Base-by-base conservation (phyloP, 768 basidiomycete species). In the Rhodotorula sphaerocarpa region DNA sequence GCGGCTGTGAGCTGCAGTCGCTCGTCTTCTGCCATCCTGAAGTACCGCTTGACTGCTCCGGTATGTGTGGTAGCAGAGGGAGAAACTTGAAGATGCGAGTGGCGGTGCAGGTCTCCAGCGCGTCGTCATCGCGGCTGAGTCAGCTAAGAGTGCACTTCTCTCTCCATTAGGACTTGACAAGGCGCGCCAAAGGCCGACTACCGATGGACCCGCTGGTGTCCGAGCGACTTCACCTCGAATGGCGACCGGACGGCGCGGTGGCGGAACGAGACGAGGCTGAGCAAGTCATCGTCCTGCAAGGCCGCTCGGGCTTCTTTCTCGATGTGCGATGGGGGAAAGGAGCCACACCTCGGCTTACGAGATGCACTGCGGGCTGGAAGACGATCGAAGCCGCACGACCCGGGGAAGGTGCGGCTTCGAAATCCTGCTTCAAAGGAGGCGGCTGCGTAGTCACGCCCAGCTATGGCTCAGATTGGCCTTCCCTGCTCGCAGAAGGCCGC, bases 301-400 rank as follows among this genome's bases (percentile, higher is more conserved):
- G 65, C 1, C 45, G 59, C 0, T 43, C 48, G 5, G 51, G 57
- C 36, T 55, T 46, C 52, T 70, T 61, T 46, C 34, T 70, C 59
- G 69, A 70, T 33, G 42, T 70, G 10, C 62, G 69, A 11, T 28
- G 12, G 7, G 7, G 25, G 58, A 52, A 9, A 21, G 23, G 16
- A 14, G 7, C 14, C 7, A 3, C 20, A 18, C 18, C 10, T 36
- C n/a, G 4, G 3, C 7, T n/a, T 20, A 23, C 66, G 14, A 46
- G 28, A 18, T 70, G 69, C 9, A 64, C 63, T 27, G 65, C 65
- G 5, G 69, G 69, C 12, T 50, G 44, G 33, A 70, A 61, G 42
- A 45, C 21, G 52, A 21, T 50, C 10, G 27, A 51, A 21, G n/a
- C 43, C 41, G 54, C 55, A 33, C 51, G 30, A 43, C 25, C 23